These are phyloP conservation scores for Zostera marina DNA, from an alignment of 116 monocot genomes.

Conservation along the genomic window DNA sequence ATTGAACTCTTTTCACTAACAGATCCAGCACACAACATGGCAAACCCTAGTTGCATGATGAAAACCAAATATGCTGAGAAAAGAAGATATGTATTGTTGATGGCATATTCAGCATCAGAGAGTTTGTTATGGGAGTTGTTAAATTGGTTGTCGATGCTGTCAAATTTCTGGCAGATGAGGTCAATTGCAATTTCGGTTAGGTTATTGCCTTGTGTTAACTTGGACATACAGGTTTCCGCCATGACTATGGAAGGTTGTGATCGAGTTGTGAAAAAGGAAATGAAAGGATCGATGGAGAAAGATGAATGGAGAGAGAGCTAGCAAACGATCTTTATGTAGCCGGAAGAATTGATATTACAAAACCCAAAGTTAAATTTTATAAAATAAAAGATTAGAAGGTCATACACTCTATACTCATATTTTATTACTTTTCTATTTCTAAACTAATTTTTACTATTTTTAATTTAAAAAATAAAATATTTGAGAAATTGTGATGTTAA, in stretches of 20 bases:
- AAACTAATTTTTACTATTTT: too few species aligned
- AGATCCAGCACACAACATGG: constrained; percentile 76
- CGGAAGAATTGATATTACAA: too few species aligned
- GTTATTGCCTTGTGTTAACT: not conserved
- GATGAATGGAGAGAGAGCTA: not conserved
- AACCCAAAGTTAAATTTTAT: too few species aligned
- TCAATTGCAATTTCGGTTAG: not conserved
- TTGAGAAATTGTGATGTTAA: too few species aligned
- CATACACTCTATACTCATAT: too few species aligned
- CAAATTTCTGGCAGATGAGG: not conserved
- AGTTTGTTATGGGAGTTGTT: not conserved
- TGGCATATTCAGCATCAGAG: constrained; percentile 5
- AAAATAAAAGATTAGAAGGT: too few species aligned
- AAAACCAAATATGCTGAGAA: constrained; percentile 60
- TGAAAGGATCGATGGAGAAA: not conserved
- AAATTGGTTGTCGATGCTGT: not conserved
- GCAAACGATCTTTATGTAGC: not conserved
- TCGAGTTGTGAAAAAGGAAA: too few species aligned
- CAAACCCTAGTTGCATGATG: constrained; percentile 75
- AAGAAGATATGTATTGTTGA: constrained; percentile 14
- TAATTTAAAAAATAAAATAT: too few species aligned
- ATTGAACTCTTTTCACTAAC: constrained; percentile 73
- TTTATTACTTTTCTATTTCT: too few species aligned
- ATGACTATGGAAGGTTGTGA: not conserved
- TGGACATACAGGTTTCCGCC: not conserved